Conservation (phyloP, 1,284 basidiomycete genomes). For the Rhizopogon parksii region DNA sequence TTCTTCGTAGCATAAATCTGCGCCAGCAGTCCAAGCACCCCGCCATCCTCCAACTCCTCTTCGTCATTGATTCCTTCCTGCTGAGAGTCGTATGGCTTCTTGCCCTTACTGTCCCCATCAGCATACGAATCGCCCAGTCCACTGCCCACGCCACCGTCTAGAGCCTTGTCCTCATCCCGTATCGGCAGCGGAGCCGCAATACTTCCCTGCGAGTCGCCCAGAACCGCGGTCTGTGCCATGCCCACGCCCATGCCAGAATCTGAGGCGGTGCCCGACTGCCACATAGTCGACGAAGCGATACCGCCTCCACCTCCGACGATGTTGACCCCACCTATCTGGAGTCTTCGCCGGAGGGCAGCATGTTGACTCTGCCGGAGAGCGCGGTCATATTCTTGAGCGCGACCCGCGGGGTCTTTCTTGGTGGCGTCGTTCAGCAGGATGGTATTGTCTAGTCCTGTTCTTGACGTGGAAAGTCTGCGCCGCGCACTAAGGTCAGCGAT, state of each 20-base stretch:
- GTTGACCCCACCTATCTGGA: constrained; percentile 30
- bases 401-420: constrained; percentile 40
- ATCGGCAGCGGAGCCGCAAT: constrained; percentile 21
- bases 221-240: constrained; percentile 59
- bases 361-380: constrained; percentile 66
- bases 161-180: constrained; percentile 39
- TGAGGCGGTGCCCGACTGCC: constrained; percentile 21
- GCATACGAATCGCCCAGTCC: constrained; percentile 69
- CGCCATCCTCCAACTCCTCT: constrained; percentile 54
- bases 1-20: constrained; percentile 69
- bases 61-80: constrained; percentile 52
- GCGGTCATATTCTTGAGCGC: constrained; percentile 65
- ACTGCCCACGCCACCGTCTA: constrained; percentile 52
- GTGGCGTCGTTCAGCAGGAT: constrained; percentile 28
- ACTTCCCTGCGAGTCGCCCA: constrained; percentile 68
- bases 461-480: constrained; percentile 25
- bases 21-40: constrained; percentile 67
- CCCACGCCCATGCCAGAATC: constrained; percentile 24
- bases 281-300: constrained; percentile 16
- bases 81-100: constrained; percentile 31
- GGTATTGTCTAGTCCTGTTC: constrained; percentile 25
- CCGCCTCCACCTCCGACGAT: constrained; percentile 27
- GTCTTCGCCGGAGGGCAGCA: constrained; percentile 41
- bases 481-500: constrained; percentile 65
- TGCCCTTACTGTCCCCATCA: constrained; percentile 43